phyloP scores from a whole-genome alignment of 768 basidiomycete genomes.

The Panaeolus cyanescens region DNA sequence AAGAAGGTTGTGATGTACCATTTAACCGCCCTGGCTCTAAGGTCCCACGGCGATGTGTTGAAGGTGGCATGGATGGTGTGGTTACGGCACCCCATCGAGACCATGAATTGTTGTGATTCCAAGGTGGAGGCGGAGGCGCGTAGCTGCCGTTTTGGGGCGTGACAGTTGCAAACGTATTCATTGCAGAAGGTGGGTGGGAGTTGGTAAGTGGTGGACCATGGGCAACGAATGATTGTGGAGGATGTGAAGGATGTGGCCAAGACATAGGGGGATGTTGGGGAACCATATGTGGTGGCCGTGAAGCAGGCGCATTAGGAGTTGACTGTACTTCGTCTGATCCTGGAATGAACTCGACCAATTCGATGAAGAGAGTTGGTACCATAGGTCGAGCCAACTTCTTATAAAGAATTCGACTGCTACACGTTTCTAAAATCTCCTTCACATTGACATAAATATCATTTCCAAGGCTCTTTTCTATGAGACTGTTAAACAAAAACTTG shows the following conservation, averaged over 20 bases:
- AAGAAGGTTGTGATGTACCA: conserved; percentile 37
- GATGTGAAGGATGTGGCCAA: conserved; percentile 14
- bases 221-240: conserved; percentile 12
- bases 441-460: conserved; percentile 69
- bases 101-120: conserved; percentile 34
- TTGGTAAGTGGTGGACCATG: conserved; percentile 11
- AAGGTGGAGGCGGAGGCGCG: conserved; percentile 24
- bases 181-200: conserved; percentile 17
- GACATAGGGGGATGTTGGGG: conserved; percentile 19
- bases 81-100: conserved; percentile 49
- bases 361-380: conserved; percentile 71
- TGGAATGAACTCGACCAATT: conserved; percentile 65
- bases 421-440: conserved; percentile 71
- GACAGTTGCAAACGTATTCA: conserved; percentile 16
- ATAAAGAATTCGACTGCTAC: conserved; percentile 71
- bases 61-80: conserved; percentile 46
- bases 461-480: conserved; percentile 18
- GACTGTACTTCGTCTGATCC: conserved; percentile 41
- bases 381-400: conserved; percentile 66
- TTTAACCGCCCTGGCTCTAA: conserved; percentile 32
- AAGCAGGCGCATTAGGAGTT: conserved; percentile 20
- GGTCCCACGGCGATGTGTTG: conserved; percentile 40
- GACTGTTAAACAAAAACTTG: conserved; percentile 11
- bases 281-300: conserved; percentile 19
- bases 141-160: conserved; percentile 9